Evolutionary conservation across 257 asterid genomes (phyloP), one percentile per base, ranked within the genome.

Genomic region (Petunia axillaris): DNA sequence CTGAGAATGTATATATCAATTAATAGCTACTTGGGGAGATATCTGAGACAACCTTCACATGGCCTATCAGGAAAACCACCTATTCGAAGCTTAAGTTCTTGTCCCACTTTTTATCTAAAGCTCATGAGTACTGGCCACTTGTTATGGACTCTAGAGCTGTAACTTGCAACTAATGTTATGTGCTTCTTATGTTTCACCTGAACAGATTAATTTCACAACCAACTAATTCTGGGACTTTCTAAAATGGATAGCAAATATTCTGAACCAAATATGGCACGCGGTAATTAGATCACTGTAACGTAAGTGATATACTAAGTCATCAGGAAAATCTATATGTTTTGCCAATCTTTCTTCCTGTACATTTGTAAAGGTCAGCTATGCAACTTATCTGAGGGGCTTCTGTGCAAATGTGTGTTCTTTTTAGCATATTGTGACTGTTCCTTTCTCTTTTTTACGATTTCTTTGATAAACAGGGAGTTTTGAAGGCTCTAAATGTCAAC

Each of bases 401-500:
- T 6, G 57, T 50, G 68, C 36, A 77, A 40, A 6, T 77, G 39
- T 76, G 43, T 59, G 15, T 43, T 77, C 57, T n/a, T 63, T 46
- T 58, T 43, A 57, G 55, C 59, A 59, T 77, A 70, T 77, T 46
- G 59, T 59, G 58, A 25, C 64, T 76, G 58, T 58, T 54, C 39
- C 25, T 3, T 15, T 38, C 54, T 43, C 44, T 9, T 57, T 59
- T 59, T 77, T 77, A 9, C 59, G 35, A 2, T 71, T 48, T 71
- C 44, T 5, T 76, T 84, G 65, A 48, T 81, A 54, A 80, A 63
- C 85, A 94, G 98, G 98, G 98, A 40, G 97, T 94, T 65, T 85
- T 94, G 98, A 94, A 94, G 89, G 93, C 88, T 71, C 90, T 94
- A 67, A 94, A 89, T 83, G 98, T 93, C 77, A 94, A 94, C 85